Evolutionary conservation across 2,329 filamentous ascomycete species (phyloP).

Genomic region (Simplicillium aogashimaense): DNA sequence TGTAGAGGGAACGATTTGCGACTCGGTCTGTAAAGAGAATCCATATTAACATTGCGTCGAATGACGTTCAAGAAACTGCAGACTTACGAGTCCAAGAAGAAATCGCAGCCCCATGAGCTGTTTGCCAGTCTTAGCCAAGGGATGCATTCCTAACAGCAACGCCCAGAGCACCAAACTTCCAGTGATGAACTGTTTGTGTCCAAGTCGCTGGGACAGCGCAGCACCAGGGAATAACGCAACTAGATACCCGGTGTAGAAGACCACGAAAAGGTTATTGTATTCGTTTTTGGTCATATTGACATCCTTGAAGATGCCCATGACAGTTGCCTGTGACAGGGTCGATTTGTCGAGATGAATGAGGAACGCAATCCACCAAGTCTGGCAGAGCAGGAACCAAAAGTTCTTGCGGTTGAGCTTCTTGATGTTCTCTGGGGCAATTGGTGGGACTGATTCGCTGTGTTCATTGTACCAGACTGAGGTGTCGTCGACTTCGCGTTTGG

Average conservation of each 20-base stretch:
- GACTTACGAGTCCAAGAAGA: slow-evolving; percentile 12
- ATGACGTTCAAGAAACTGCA: background rate
- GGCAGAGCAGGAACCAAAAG: slow-evolving; percentile 13
- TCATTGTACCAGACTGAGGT: slow-evolving; percentile 14
- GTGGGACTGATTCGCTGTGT: slow-evolving; percentile 8
- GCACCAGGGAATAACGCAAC: slow-evolving; percentile 14
- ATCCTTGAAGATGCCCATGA: slow-evolving; percentile 16
- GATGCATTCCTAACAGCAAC: slow-evolving; percentile 12
- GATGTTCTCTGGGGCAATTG: slow-evolving; percentile 5
- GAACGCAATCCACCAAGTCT: slow-evolving; percentile 14
- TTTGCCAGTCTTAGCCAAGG: slow-evolving; percentile 11
- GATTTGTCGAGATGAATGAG: slow-evolving; percentile 16
- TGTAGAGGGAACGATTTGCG: slow-evolving; percentile 16
- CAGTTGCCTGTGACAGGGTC: slow-evolving; percentile 12
- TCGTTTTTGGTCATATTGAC: slow-evolving; percentile 11
- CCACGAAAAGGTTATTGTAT: slow-evolving; percentile 13
- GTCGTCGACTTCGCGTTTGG: slow-evolving; percentile 11
- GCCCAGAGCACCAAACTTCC: slow-evolving; percentile 13
- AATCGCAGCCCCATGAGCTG: slow-evolving; percentile 13
- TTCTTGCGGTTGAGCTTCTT: slow-evolving; percentile 10
- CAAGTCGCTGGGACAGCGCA: slow-evolving; percentile 11
- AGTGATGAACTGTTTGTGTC: slow-evolving; percentile 14
- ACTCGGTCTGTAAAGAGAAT: slow-evolving; percentile 12
- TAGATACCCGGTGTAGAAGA: slow-evolving; percentile 14
- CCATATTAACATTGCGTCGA: background rate